A percentile compares a stretch with the other conserved stretches of the same genome.
Evolutionary conservation across 1,284 basidiomycete genomes (phyloP).

Genomic region (Athelia sp.): DNA sequence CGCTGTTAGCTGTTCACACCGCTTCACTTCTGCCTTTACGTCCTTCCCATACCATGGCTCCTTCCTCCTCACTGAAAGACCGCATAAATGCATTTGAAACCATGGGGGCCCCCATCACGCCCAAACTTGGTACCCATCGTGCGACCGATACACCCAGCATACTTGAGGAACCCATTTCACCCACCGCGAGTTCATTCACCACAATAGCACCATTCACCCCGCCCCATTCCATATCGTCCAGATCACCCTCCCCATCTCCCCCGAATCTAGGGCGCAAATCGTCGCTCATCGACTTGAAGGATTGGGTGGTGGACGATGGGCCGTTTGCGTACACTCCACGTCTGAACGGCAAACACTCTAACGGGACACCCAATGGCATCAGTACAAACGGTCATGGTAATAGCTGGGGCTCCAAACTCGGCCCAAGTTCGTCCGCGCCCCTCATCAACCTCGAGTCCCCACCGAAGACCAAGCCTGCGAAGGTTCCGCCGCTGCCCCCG

Average conservation of each 20-base stretch:
- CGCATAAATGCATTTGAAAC: conserved; percentile 51
- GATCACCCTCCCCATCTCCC: conserved; percentile 48
- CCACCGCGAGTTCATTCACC: conserved; percentile 29
- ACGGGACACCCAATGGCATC: conserved; percentile 17
- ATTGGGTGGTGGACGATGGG: conserved; percentile 70
- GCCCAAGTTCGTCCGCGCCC: conserved; percentile 24
- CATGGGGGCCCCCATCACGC: neutral
- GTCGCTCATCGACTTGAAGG: conserved; percentile 67
- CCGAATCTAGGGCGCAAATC: conserved; percentile 49
- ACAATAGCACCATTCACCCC: conserved; percentile 26
- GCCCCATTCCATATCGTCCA: conserved; percentile 17
- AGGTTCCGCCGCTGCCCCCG: conserved; percentile 57
- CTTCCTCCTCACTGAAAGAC: conserved; percentile 49
- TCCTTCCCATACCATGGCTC: conserved; percentile 27
- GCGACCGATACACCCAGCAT: conserved; percentile 3
- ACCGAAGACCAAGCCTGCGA: conserved; percentile 23
- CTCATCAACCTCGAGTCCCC: conserved; percentile 55
- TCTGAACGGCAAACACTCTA: conserved; percentile 3
- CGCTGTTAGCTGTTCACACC: neutral
- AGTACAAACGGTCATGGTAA: conserved; percentile 20
- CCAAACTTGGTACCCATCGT: neutral
- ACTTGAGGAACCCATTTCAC: conserved; percentile 44
- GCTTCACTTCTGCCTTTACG: conserved; percentile 5
- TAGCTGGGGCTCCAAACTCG: conserved; percentile 2
- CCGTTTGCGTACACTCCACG: conserved; percentile 22